Base-by-base conservation (phyloP, 257 asterid species). In the Coffea canephora region DNA sequence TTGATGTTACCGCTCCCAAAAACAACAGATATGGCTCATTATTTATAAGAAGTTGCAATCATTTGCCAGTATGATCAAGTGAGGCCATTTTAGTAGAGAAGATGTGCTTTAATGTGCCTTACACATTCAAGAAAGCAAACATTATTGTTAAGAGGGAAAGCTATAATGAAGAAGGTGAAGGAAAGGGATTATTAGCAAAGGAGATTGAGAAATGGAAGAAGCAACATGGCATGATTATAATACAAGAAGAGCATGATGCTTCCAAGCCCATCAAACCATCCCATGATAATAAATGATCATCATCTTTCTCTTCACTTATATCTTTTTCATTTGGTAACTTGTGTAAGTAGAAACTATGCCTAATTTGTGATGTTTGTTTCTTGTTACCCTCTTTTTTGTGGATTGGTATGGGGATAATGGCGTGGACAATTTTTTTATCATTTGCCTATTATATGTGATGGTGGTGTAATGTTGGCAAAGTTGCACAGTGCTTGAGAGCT, bases 141-240 rank as follows among this genome's bases (percentile, higher is more conserved):
- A 4, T 84, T 7, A 59, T 69, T 70, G 72, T 79, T 2, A 86
- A 85, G 84, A 84, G 27, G 62, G 41, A 80, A 77, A 79, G 72
- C 74, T 50, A 65, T 76, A 84, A 76, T 49, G 87, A 79, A 76
- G 86, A 85, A 55, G 75, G 80, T 59, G 90, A 87, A 73, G 87
- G 82, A 7, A 75, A 83, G 50, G 93, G 89, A 36, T 66, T 86
- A 75, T 62, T 89, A 69, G 88, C 78, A 72, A 87, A 86, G 82
- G 90, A 89, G 80, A 79, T 87, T 73, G 91, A 87, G 78, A 87
- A 84, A 80, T 89, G 88, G 92, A 84, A 85, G 76, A 80, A 82
- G 71, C 82, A 79, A 69, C 83, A 64, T 14, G 81, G 83, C 7
- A 68, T 27, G 41, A 34, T 27, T 1, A 36, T 31, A 41, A 54